Conservation (phyloP, 495 filamentous ascomycete species). For the Penicillium steckii region DNA sequence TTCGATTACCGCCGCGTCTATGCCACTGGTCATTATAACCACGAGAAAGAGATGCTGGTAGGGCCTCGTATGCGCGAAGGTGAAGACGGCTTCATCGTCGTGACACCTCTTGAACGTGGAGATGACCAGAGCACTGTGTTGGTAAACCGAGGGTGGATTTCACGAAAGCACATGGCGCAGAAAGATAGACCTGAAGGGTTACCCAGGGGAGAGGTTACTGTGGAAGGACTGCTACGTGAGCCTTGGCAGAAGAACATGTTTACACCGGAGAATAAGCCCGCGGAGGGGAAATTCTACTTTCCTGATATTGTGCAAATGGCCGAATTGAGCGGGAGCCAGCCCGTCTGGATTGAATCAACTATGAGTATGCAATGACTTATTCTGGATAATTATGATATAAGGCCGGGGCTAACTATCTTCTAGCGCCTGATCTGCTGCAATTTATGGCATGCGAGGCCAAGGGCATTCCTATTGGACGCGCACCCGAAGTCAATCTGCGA, state of each 20-base stretch:
- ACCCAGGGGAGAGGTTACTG: constrained; percentile 63
- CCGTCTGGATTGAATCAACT: constrained; percentile 95
- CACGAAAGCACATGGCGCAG: constrained; percentile 65
- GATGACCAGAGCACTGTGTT: constrained; percentile 67
- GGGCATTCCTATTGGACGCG: constrained; percentile 90
- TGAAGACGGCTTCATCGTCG: constrained; percentile 82
- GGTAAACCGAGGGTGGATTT: constrained; percentile 88
- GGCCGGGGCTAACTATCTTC: constrained; percentile 16
- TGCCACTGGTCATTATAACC: constrained; percentile 70
- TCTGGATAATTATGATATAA: constrained; percentile 1
- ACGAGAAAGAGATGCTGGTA: constrained; percentile 94
- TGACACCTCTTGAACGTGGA: constrained; percentile 82
- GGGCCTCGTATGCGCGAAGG: constrained; percentile 88
- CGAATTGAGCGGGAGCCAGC: constrained; percentile 73
- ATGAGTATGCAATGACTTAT: constrained; percentile 60
- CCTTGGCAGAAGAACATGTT: constrained; percentile 98
- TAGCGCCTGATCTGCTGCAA: constrained; percentile 75
- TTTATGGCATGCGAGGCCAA: constrained; percentile 67
- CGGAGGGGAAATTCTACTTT: constrained; percentile 86
- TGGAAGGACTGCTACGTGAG: constrained; percentile 82
- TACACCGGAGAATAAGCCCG: constrained; percentile 83
- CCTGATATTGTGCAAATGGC: constrained; percentile 95
- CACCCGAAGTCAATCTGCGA: constrained; percentile 86
- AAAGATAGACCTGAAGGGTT: constrained; percentile 57
- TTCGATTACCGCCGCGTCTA: constrained; percentile 91